Percentiles rank a stretch among this genome's conserved stretches.
Evolutionary conservation across 257 asterid genomes (phyloP).

Genomic region (Euphrasia confusa): DNA sequence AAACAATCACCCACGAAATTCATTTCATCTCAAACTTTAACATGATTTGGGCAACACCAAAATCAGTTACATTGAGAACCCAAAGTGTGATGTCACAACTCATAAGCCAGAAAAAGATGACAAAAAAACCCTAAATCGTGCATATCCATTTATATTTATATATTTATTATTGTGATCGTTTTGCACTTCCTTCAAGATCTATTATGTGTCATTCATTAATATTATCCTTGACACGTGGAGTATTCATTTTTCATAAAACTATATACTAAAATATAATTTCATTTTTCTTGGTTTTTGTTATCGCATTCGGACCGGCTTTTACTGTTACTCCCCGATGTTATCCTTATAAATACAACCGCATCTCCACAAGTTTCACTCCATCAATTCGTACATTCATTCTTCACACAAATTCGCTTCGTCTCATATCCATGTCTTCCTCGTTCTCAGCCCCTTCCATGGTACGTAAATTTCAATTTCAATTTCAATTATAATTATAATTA

Average conservation of each 20-base stretch:
- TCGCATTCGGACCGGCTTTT: conserved; percentile 19
- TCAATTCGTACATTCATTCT: conserved; percentile 23
- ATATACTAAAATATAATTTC: too few species aligned
- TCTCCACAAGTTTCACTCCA: conserved; percentile 7
- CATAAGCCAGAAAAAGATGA: background rate
- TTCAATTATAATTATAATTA: too few species aligned
- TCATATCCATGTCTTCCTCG: conserved; percentile 85
- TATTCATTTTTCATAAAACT: too few species aligned
- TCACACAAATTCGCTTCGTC: conserved; percentile 24
- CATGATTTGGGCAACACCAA: background rate
- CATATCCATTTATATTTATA: background rate
- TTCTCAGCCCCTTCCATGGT: conserved; percentile 92
- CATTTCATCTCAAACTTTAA: too few species aligned
- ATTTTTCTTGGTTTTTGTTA: conserved; percentile 26
- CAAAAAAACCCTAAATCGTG: conserved; percentile 7
- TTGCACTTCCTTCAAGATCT: background rate
- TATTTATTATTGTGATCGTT: background rate
- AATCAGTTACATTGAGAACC: conserved; percentile 3
- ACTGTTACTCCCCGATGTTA: conserved; percentile 11
- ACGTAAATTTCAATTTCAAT: background rate
- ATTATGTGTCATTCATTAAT: too few species aligned
- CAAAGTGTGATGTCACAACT: conserved; percentile 16
- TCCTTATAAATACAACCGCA: conserved; percentile 41
- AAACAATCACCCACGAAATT: background rate
- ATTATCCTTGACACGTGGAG: conserved; percentile 1